Conservation (phyloP, 768 basidiomycete species). For the Kwoniella europaea region DNA sequence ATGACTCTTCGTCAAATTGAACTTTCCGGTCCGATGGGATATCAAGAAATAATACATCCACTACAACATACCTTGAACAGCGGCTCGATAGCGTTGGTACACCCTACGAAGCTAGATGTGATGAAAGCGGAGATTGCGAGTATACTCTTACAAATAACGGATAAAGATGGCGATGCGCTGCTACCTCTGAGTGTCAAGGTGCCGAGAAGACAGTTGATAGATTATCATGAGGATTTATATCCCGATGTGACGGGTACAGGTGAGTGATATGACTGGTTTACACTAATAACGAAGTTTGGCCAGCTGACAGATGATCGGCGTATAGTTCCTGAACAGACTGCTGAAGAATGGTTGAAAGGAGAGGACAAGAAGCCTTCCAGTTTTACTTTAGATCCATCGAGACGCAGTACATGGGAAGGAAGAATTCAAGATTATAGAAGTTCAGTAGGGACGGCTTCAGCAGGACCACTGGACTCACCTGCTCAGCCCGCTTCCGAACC, state of each 20-base stretch:
- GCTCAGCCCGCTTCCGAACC: background rate
- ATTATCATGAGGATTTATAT: conserved; percentile 58
- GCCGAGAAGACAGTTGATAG: conserved; percentile 57
- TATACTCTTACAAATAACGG: conserved; percentile 44
- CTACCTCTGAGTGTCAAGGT: conserved; percentile 56
- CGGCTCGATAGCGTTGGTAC: conserved; percentile 46
- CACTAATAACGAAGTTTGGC: background rate
- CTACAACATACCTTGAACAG: conserved; percentile 44
- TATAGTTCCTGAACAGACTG: conserved; percentile 38
- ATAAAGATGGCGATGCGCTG: conserved; percentile 52
- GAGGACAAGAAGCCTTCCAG: conserved; percentile 29
- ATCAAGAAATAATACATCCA: conserved; percentile 51
- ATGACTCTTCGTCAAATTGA: conserved; percentile 57
- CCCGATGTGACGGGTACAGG: conserved; percentile 44
- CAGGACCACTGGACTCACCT: background rate
- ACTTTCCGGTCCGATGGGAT: conserved; percentile 41
- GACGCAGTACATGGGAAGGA: conserved; percentile 36
- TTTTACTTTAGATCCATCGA: conserved; percentile 42
- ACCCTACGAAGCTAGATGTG: conserved; percentile 47
- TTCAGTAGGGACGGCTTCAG: background rate
- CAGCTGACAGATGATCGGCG: background rate
- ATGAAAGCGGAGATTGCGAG: conserved; percentile 59
- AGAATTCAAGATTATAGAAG: conserved; percentile 9
- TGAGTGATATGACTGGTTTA: conserved; percentile 16
- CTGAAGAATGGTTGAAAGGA: conserved; percentile 36